A percentile compares a stretch with the other conserved stretches of the same genome.
Evolutionary conservation across 2,329 filamentous ascomycete species (phyloP).

Genomic region (Cordyceps cicadae): DNA sequence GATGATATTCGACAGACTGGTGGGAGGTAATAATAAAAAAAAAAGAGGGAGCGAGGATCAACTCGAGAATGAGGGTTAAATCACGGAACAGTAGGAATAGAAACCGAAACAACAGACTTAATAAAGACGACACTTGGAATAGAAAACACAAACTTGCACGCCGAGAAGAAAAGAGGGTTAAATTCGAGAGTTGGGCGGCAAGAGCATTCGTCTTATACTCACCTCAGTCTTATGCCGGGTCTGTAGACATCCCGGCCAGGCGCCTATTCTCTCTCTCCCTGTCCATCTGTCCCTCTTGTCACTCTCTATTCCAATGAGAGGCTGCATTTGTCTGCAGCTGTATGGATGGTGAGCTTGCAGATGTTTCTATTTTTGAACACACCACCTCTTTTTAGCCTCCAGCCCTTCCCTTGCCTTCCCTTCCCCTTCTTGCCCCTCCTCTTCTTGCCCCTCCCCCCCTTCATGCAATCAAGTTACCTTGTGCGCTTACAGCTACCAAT

Average conservation of each 20-base stretch:
- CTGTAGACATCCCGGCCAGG: slow-evolving; percentile 30
- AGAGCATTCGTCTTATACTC: slow-evolving; percentile 52
- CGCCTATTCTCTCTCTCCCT: not conserved
- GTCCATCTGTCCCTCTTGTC: not conserved
- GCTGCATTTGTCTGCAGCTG: not conserved
- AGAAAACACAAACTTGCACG: slow-evolving; percentile 30
- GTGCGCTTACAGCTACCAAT: slow-evolving; percentile 10
- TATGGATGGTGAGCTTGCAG: not conserved
- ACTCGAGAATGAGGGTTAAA: slow-evolving; percentile 14
- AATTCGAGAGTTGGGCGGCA: slow-evolving; percentile 32
- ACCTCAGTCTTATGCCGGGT: slow-evolving; percentile 28
- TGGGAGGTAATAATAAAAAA: not conserved
- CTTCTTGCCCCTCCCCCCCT: not conserved
- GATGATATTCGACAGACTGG: slow-evolving; percentile 23
- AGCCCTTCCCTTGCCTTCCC: too few species aligned
- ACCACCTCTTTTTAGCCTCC: too few species aligned
- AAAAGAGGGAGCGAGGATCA: not conserved
- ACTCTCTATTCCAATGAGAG: not conserved
- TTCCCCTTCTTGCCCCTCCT: not conserved
- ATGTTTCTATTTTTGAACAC: slow-evolving; percentile 33
- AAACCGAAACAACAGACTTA: slow-evolving; percentile 23
- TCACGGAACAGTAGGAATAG: not conserved
- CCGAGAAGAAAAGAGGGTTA: slow-evolving; percentile 30
- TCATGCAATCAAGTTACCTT: not conserved
- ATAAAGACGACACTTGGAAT: slow-evolving; percentile 37